Conservation (phyloP, 192 early-diverging fungal genomes). For the Funneliformis mosseae region DNA sequence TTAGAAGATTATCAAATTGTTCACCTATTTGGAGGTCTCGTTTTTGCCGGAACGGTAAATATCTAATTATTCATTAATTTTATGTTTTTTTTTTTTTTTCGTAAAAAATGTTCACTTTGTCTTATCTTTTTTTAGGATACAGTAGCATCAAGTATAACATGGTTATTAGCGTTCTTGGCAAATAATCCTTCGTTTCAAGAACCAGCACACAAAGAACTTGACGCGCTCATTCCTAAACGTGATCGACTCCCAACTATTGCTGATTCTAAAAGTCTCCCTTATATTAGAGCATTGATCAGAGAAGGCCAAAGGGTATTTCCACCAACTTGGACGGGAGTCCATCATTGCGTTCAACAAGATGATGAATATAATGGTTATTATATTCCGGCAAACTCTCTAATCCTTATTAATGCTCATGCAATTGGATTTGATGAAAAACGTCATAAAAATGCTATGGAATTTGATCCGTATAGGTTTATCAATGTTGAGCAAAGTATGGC, state of each 20-base stretch:
- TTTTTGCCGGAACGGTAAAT: too few relatives aligned
- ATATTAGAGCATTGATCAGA: constrained; percentile 41
- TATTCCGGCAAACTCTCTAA: constrained; percentile 52
- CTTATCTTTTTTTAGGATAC: background rate
- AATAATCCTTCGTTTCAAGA: constrained; percentile 32
- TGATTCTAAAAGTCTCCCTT: constrained; percentile 32
- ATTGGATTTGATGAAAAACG: constrained; percentile 44
- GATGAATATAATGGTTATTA: constrained; percentile 48
- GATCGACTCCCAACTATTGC: constrained; percentile 11
- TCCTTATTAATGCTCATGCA: constrained; percentile 58
- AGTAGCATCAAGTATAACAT: background rate
- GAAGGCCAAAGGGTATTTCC: constrained; percentile 39
- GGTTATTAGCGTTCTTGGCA: constrained; percentile 31
- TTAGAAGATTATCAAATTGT: background rate
- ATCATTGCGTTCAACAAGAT: constrained; percentile 39
- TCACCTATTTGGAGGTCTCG: background rate
- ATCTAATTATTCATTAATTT: background rate
- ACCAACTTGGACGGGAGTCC: constrained; percentile 37
- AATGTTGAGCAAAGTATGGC: background rate
- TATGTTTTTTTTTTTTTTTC: background rate
- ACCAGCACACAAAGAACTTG: constrained; percentile 27
- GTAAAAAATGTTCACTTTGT: background rate
- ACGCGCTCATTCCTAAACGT: background rate
- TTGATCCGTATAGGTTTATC: constrained; percentile 49
- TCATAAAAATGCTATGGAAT: constrained; percentile 51